Conservation (phyloP, 345 rosid species). For the Linum trigynum region DNA sequence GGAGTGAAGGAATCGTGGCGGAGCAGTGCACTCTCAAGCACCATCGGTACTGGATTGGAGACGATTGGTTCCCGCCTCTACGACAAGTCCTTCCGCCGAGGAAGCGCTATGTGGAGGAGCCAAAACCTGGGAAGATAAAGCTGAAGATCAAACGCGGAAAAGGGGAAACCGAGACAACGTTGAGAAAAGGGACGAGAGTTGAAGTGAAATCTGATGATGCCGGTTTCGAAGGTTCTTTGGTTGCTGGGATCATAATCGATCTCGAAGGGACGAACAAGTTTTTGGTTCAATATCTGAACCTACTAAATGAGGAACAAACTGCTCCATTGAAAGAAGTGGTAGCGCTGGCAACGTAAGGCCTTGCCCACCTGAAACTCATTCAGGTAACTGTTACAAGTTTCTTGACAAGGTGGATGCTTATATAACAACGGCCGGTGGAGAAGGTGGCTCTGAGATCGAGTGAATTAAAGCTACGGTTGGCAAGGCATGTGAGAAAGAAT, state of each 20-base stretch:
- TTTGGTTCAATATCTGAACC: conserved; percentile 11
- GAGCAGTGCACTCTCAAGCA: conserved; percentile 35
- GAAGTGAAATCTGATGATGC: conserved; percentile 18
- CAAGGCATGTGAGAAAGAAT: too few relatives aligned
- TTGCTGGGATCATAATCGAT: conserved; percentile 5
- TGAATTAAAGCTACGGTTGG: too few relatives aligned
- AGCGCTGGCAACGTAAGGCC: conserved; percentile 4
- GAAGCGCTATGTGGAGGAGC: conserved; percentile 6
- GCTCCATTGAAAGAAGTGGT: conserved; percentile 8
- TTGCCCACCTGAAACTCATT: neutral
- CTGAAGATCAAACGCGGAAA: conserved; percentile 22
- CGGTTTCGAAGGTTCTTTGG: conserved; percentile 18
- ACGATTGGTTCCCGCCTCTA: conserved; percentile 31
- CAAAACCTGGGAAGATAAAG: conserved; percentile 11
- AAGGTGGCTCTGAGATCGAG: conserved; percentile 9
- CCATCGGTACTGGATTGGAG: conserved; percentile 44
- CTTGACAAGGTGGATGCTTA: conserved; percentile 15
- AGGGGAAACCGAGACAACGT: conserved; percentile 11
- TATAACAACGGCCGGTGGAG: conserved; percentile 18
- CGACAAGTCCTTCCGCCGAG: too few relatives aligned
- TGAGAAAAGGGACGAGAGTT: conserved; percentile 9
- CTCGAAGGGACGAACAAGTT: conserved; percentile 5
- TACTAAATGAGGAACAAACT: conserved; percentile 14
- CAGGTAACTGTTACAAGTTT: neutral
- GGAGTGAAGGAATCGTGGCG: conserved; percentile 7